Conservation (phyloP, 257 asterid species). For the Catharanthus roseus region DNA sequence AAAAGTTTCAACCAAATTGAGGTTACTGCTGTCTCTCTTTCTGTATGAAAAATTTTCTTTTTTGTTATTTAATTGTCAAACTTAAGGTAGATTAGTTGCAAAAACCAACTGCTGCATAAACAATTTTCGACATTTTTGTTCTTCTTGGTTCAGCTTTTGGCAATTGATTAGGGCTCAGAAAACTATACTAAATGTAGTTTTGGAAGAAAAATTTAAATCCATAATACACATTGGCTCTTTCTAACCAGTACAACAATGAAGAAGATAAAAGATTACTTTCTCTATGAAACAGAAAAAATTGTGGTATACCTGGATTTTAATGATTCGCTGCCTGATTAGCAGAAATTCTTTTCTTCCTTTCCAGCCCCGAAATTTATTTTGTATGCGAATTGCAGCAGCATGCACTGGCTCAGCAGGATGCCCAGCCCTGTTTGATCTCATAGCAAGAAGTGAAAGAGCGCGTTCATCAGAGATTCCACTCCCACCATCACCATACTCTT, state of each 20-base stretch:
- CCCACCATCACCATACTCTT: slow-evolving; percentile 45
- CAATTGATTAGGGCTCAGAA: too few species aligned
- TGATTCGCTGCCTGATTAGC: slow-evolving; percentile 59
- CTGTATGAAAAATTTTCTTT: neutral
- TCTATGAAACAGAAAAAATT: neutral
- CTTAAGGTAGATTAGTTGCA: too few species aligned
- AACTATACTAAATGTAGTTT: neutral
- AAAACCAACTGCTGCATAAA: too few species aligned
- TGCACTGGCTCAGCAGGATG: slow-evolving; percentile 52
- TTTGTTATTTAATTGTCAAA: too few species aligned
- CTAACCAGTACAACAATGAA: neutral
- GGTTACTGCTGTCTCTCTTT: neutral
- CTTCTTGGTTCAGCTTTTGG: too few species aligned
- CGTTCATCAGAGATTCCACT: slow-evolving; percentile 64
- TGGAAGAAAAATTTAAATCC: neutral
- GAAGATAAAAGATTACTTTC: slow-evolving; percentile 3
- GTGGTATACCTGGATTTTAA: slow-evolving; percentile 70
- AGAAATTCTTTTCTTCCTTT: slow-evolving; percentile 81
- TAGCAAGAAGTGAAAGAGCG: slow-evolving; percentile 59
- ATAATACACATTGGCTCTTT: neutral
- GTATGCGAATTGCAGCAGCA: slow-evolving; percentile 82
- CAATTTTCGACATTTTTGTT: too few species aligned
- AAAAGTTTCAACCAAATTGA: neutral
- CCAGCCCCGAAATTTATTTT: slow-evolving; percentile 88
- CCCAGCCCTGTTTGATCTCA: slow-evolving; percentile 51